phyloP scores from a whole-genome alignment of 495 filamentous ascomycete species.

The Xylaria telfairii region DNA sequence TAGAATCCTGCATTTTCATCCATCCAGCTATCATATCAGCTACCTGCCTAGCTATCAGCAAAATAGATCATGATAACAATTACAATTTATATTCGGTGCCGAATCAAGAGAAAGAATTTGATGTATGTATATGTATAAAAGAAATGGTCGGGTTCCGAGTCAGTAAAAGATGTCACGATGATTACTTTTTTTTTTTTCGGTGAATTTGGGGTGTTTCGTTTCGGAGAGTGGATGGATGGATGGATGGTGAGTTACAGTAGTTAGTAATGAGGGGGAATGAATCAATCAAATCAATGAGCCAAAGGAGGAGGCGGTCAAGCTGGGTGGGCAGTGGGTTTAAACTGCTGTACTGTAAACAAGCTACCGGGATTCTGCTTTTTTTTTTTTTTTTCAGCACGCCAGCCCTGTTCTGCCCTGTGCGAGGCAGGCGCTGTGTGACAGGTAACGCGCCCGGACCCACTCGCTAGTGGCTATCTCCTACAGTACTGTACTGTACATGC shows the following conservation, averaged over 20 bases:
- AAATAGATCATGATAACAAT: neutral
- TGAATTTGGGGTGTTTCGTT: neutral
- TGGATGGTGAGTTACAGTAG: no score
- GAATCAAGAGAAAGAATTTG: neutral
- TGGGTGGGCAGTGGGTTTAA: no score
- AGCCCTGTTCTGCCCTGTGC: slow-evolving; percentile 10
- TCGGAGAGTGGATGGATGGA: neutral
- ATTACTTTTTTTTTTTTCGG: neutral
- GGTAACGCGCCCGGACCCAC: neutral
- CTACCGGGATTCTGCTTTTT: neutral
- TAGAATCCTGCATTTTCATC: neutral
- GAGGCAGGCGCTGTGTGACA: neutral
- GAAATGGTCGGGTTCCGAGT: neutral
- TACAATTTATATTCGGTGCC: neutral
- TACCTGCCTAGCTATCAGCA: neutral
- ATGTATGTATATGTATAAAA: neutral
- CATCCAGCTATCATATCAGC: neutral
- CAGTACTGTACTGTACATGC: neutral
- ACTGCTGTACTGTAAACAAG: no score
- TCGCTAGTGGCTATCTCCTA: no score
- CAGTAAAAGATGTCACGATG: neutral
- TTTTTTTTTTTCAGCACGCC: slow-evolving; percentile 4
- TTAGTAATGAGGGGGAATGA: no score
- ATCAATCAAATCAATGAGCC: no score
- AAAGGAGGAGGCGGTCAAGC: slow-evolving; percentile 4